phyloP scores from a whole-genome alignment of 2,329 filamentous ascomycete species.

The Aspergillus sp. region DNA sequence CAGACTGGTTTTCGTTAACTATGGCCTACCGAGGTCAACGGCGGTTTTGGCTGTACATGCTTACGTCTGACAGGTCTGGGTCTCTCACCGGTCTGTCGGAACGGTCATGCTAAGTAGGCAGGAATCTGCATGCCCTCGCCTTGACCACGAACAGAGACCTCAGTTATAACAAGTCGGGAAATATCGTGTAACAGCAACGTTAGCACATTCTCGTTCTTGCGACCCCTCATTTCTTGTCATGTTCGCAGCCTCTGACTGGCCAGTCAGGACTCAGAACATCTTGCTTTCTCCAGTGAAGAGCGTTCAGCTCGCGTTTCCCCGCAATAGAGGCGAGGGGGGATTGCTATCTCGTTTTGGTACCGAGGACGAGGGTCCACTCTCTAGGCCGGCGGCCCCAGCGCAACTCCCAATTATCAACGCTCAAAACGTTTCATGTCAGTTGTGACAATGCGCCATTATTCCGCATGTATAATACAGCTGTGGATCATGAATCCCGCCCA shows the following conservation, averaged over 20 bases:
- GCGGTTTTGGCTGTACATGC: neutral
- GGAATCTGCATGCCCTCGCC: neutral
- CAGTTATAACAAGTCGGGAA: neutral
- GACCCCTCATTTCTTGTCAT: neutral
- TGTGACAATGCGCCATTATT: neutral
- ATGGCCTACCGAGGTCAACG: neutral
- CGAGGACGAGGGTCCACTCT: neutral
- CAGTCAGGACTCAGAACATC: neutral
- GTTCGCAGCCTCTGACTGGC: neutral
- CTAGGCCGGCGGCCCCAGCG: neutral
- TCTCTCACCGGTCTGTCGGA: too few relatives aligned
- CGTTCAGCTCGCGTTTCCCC: conserved; percentile 2
- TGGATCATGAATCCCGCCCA: neutral
- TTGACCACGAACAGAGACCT: neutral
- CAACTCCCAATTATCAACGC: neutral
- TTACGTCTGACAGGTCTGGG: neutral
- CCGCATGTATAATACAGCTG: neutral
- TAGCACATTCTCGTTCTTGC: neutral
- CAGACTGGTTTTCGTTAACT: too few relatives aligned
- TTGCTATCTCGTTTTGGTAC: conserved; percentile 2
- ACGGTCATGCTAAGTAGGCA: too few relatives aligned
- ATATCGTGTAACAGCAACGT: neutral
- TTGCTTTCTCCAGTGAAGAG: neutral
- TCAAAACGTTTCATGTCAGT: neutral
- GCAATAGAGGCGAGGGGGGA: conserved; percentile 4